Conservation (phyloP, 1,284 basidiomycete species). For the Ustilago tritici region DNA sequence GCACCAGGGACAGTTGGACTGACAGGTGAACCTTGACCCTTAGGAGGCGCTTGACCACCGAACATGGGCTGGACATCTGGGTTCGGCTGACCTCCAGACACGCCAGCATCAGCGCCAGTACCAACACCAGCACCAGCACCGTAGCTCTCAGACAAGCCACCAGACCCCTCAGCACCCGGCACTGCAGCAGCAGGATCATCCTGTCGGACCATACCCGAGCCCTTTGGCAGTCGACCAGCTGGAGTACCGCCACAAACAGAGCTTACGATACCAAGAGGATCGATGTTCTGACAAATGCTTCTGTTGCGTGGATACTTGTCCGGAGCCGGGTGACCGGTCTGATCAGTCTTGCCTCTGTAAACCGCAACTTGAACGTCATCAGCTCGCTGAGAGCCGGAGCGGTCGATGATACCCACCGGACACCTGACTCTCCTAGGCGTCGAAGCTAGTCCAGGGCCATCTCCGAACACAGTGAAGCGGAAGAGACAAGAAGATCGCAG, state of each 20-base stretch:
- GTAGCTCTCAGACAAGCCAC: conserved; percentile 1
- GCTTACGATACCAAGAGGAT: conserved; percentile 41
- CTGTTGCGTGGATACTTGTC: conserved; percentile 42
- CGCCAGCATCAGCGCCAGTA: background rate
- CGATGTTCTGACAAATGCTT: conserved; percentile 31
- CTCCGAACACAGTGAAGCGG: conserved; percentile 26
- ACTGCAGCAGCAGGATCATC: conserved; percentile 16
- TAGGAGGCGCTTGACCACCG: background rate
- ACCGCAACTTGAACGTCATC: conserved; percentile 21
- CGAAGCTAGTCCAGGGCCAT: conserved; percentile 24
- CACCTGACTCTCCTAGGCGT: conserved; percentile 37
- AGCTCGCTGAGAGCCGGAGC: conserved; percentile 34
- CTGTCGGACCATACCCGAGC: conserved; percentile 20
- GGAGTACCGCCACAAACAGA: conserved; percentile 32
- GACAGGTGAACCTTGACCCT: too few species aligned
- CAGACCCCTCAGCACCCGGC: background rate
- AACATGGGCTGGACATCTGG: background rate
- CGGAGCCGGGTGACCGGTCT: conserved; percentile 29
- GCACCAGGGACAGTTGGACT: background rate
- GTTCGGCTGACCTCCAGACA: background rate
- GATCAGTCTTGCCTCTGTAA: conserved; percentile 30
- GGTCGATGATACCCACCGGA: conserved; percentile 33
- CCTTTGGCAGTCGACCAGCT: conserved; percentile 23
- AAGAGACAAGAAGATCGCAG: conserved; percentile 39
- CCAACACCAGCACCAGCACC: background rate